Evolutionary conservation across 169 alveolate genomes (phyloP).

Genomic region (Cryptosporidium baileyi): DNA sequence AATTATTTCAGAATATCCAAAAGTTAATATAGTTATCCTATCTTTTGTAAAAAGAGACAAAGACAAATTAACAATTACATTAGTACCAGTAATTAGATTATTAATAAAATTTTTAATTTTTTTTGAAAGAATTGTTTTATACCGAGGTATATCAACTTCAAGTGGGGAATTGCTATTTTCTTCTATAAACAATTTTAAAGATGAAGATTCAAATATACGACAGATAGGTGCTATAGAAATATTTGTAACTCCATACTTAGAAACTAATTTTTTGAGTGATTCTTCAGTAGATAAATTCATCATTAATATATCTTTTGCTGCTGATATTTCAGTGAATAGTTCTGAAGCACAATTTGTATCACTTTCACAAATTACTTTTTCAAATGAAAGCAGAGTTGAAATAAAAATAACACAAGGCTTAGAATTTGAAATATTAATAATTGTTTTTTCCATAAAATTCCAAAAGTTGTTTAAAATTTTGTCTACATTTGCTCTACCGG

Average conservation of each 20-base stretch:
- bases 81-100: constrained; percentile 10
- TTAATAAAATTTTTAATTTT: constrained; percentile 10
- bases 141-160: neutral
- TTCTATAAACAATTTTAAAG: neutral
- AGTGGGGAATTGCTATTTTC: neutral
- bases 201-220: constrained; percentile 20
- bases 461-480: constrained; percentile 30
- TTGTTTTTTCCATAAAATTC: neutral
- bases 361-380: constrained; percentile 51
- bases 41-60: constrained; percentile 28
- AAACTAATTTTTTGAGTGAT: neutral
- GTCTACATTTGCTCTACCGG: constrained; percentile 58
- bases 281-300: constrained; percentile 20
- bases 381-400: constrained; percentile 18
- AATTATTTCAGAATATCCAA: constrained; percentile 44
- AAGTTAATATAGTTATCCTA: constrained; percentile 49
- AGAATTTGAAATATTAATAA: neutral
- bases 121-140: neutral
- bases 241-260: constrained; percentile 25
- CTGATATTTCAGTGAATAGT: constrained; percentile 14
- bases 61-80: constrained; percentile 11
- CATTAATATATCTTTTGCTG: constrained; percentile 43
- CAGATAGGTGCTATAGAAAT: constrained; percentile 49
- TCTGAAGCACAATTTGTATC: constrained; percentile 25
- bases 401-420: neutral